Conservation (phyloP, 441 rosid species). For the Erysimum cheiri region DNA sequence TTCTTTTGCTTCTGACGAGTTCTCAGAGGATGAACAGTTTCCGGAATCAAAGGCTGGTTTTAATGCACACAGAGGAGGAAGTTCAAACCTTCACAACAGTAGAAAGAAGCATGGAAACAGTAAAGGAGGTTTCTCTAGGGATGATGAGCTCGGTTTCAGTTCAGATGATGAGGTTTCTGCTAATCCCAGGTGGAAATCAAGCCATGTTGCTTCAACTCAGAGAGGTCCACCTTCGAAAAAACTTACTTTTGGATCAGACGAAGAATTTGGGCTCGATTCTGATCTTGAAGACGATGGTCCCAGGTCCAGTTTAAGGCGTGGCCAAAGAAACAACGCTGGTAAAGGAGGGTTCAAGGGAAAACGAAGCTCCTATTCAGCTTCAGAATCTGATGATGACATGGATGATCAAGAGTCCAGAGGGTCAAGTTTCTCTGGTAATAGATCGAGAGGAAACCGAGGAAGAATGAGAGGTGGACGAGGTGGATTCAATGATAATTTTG, state of each 20-base stretch:
- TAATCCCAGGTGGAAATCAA: conserved; percentile 71
- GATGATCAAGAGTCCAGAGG: conserved; percentile 34
- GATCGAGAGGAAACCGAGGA: conserved; percentile 43
- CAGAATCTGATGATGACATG: conserved; percentile 52
- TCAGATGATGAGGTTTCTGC: conserved; percentile 64
- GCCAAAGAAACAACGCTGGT: conserved; percentile 43
- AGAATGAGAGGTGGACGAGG: conserved; percentile 48
- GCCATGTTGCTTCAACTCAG: conserved; percentile 62
- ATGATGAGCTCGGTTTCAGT: conserved; percentile 57
- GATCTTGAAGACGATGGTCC: conserved; percentile 56
- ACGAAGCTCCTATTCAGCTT: conserved; percentile 52
- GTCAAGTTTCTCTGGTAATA: conserved; percentile 40
- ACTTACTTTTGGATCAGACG: conserved; percentile 74
- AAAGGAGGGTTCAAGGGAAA: conserved; percentile 45
- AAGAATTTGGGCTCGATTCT: conserved; percentile 58
- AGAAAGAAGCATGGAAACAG: conserved; percentile 44
- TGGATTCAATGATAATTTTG: conserved; percentile 37
- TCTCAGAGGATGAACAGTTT: conserved; percentile 52
- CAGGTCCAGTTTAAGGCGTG: conserved; percentile 43
- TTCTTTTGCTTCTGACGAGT: conserved; percentile 43
- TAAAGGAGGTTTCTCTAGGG: conserved; percentile 50
- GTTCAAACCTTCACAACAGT: conserved; percentile 38
- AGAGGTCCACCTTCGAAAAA: conserved; percentile 53
- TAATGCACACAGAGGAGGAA: conserved; percentile 41
- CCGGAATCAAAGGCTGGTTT: conserved; percentile 53